These are phyloP conservation scores for Suillus decipiens DNA, from an alignment of 768 basidiomycete genomes.

Conservation along the genomic window DNA sequence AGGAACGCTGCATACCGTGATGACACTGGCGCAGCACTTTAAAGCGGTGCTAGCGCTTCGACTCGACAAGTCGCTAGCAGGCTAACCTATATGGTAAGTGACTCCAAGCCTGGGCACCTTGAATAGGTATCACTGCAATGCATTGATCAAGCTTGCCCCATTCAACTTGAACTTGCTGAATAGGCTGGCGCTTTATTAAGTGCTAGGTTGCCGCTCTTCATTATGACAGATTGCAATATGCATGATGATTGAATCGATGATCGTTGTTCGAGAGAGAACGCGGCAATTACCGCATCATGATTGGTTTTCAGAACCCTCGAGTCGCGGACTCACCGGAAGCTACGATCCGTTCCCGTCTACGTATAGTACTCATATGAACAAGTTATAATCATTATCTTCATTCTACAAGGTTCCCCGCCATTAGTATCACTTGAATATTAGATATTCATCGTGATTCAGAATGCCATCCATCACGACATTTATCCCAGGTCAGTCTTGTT, in stretches of 20 bases:
- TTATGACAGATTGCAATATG: no score
- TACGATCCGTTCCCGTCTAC: not conserved
- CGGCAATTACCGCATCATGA: not conserved
- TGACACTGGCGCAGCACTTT: not conserved
- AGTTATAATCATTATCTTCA: not conserved
- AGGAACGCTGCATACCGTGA: not conserved
- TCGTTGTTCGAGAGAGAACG: not conserved
- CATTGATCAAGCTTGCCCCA: not conserved
- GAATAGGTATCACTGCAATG: not conserved
- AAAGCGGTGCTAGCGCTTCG: not conserved
- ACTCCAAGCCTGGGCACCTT: not conserved
- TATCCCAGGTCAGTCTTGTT: not conserved
- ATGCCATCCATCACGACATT: not conserved
- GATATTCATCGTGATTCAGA: not conserved
- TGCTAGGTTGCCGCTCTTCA: not conserved
- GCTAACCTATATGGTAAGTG: not conserved
- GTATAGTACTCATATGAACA: not conserved
- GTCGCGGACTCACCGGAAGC: not conserved
- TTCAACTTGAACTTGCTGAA: not conserved
- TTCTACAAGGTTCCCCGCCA: not conserved
- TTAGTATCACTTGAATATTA: not conserved
- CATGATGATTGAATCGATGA: not conserved
- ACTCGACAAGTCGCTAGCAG: not conserved
- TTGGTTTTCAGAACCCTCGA: not conserved
- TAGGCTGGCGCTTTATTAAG: not conserved